Evolutionary conservation across 257 asterid species (phyloP).

Genomic region (Linderniella brevidens): DNA sequence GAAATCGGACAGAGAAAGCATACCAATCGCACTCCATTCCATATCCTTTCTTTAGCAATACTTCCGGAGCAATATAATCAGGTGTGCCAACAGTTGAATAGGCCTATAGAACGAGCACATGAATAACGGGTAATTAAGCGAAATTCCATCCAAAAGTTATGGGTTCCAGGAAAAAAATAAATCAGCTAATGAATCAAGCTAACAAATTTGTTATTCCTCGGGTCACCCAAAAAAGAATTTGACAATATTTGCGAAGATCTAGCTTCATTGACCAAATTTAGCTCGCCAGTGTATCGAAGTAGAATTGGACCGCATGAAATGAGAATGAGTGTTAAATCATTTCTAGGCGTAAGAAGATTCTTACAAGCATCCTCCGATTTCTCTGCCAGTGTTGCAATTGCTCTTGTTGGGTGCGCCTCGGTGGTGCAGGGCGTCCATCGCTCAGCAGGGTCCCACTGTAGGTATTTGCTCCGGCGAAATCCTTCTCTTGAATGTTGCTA

Average conservation of each 20-base stretch:
- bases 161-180: background rate
- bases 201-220: background rate
- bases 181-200: background rate
- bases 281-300: background rate
- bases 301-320: background rate
- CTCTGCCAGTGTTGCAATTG: constrained; percentile 91
- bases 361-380: constrained; percentile 92
- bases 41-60: constrained; percentile 82
- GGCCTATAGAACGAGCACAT: constrained; percentile 39
- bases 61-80: constrained; percentile 98
- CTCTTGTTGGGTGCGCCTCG: constrained; percentile 91
- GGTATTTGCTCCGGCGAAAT: constrained; percentile 55
- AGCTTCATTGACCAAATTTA: background rate
- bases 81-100: constrained; percentile 98
- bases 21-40: constrained; percentile 99
- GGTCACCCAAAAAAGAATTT: too few relatives aligned
- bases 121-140: background rate
- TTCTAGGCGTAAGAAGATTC: constrained; percentile 14
- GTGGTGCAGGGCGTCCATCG: constrained; percentile 82
- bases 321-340: background rate
- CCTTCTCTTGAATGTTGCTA: constrained; percentile 85
- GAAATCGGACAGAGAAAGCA: constrained; percentile 13
- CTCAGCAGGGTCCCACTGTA: constrained; percentile 75
- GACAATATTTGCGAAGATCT: too few relatives aligned
- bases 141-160: background rate